Base-by-base conservation (phyloP, 176 grass and related monocot genomes). In the Phyllostachys edulis region DNA sequence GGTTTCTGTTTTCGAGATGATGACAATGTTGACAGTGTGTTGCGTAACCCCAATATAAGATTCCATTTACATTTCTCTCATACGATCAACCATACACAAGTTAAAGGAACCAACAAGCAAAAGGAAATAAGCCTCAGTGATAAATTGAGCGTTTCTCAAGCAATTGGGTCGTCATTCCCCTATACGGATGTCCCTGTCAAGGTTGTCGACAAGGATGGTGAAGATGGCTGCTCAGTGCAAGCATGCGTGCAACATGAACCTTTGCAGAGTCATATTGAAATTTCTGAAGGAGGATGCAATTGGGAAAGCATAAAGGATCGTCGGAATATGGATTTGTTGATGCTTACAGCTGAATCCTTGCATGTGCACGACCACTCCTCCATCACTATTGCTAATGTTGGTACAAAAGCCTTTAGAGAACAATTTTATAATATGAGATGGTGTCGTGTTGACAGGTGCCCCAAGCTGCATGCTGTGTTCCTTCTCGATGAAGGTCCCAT, bases 401-500 rank as follows among this genome's bases (percentile, higher is more conserved):
- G n/a, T n/a, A n/a, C 21, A 24, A 0, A 5, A 10, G 1, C 0
- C 7, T 20, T 3, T 2, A 6, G 0, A 51, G 1, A 0, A 0
- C 71, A 11, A 18, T 36, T 49, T 26, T 5, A 0, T 1, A 11
- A 73, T 49, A 47, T 73, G 47, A 56, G 72, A 20, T n/a, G 72
- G 72, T 56, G 49, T n/a, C 49, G 18, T 56, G 29, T 75, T 5
- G 32, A 36, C 7, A 56, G 71, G 49, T 75, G 71, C 16, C 71
- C 29, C 17, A 75, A 75, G 49, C 4, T 75, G 4, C 29, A 75
- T 1, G 6, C 4, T 0, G 47, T 54, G 3, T 75, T 75, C 54
- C 18, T 20, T 56, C 15, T 17, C 6, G 49, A 17, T 6, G 5
- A 1, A 17, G 0, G 0, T 6, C 15, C 4, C 26, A 52, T 15